Evolutionary conservation across 345 rosid genomes (phyloP).

Genomic region (Moricandia moricandioides): DNA sequence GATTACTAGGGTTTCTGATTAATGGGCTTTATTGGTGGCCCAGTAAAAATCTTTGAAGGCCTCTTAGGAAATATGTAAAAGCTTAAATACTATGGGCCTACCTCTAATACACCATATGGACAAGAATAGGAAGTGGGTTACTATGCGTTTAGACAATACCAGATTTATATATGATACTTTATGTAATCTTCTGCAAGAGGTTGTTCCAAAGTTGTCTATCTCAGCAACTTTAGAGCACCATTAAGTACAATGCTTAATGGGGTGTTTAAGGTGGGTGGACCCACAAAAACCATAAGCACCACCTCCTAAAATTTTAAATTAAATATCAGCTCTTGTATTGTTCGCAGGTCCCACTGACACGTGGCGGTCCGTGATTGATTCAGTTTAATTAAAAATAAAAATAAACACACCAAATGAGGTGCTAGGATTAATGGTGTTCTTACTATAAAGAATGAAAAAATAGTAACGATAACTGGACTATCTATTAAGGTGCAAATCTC

Average conservation of each 20-base stretch:
- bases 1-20: conserved; percentile 17
- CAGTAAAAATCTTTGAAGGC: neutral
- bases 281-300: no score
- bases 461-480: neutral
- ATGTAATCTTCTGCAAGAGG: no score
- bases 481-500: neutral
- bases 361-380: no score
- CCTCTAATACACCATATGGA: neutral
- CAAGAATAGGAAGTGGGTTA: neutral
- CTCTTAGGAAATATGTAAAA: neutral
- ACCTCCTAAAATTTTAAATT: no score
- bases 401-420: neutral
- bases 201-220: neutral
- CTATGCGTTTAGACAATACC: neutral
- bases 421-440: neutral
- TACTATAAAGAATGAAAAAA: neutral
- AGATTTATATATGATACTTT: neutral
- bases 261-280: no score
- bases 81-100: neutral
- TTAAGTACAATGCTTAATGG: no score
- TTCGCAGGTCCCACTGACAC: no score
- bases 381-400: neutral
- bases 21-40: conserved; percentile 9
- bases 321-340: no score
- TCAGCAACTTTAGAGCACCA: no score